Conservation (phyloP, 2,329 filamentous ascomycete species). For the Celoporthe dispersa region DNA sequence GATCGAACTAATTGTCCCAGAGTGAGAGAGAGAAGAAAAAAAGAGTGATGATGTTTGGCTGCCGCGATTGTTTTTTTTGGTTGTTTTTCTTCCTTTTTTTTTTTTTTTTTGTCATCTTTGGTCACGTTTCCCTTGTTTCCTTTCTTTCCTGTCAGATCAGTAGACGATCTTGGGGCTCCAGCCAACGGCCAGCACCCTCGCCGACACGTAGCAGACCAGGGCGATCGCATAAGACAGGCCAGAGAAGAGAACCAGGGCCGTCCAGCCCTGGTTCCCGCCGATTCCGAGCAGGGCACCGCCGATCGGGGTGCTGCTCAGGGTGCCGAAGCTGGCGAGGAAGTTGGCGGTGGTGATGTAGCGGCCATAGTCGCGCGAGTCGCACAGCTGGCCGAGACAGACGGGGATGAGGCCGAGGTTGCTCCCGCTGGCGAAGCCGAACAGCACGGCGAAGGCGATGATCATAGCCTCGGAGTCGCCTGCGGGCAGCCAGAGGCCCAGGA, state of each 20-base stretch:
- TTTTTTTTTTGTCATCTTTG: neutral
- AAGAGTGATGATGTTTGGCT: neutral
- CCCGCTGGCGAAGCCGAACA: slow-evolving; percentile 82
- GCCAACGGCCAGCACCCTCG: slow-evolving; percentile 43
- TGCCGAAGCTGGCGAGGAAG: slow-evolving; percentile 77
- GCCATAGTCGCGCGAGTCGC: slow-evolving; percentile 75
- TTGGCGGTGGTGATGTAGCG: slow-evolving; percentile 84
- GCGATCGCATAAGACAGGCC: slow-evolving; percentile 42
- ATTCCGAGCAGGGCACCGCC: slow-evolving; percentile 45
- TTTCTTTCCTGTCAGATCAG: slow-evolving; percentile 23
- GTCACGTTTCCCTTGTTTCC: neutral
- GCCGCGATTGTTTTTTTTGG: neutral
- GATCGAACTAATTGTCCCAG: neutral
- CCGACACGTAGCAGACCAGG: slow-evolving; percentile 39
- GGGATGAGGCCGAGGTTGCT: slow-evolving; percentile 78
- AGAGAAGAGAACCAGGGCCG: slow-evolving; percentile 43
- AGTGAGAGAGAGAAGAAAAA: neutral
- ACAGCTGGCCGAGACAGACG: slow-evolving; percentile 81
- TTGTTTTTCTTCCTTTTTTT: neutral
- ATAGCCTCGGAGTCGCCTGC: slow-evolving; percentile 56
- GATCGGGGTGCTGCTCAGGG: slow-evolving; percentile 51
- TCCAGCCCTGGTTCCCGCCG: slow-evolving; percentile 41
- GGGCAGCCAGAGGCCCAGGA: slow-evolving; percentile 75
- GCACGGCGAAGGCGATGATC: slow-evolving; percentile 68
- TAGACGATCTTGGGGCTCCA: slow-evolving; percentile 39